Percentiles rank a stretch among this genome's conserved stretches.
Conservation (phyloP, 106 monocot genomes). For the Xerophyta viscosa region DNA sequence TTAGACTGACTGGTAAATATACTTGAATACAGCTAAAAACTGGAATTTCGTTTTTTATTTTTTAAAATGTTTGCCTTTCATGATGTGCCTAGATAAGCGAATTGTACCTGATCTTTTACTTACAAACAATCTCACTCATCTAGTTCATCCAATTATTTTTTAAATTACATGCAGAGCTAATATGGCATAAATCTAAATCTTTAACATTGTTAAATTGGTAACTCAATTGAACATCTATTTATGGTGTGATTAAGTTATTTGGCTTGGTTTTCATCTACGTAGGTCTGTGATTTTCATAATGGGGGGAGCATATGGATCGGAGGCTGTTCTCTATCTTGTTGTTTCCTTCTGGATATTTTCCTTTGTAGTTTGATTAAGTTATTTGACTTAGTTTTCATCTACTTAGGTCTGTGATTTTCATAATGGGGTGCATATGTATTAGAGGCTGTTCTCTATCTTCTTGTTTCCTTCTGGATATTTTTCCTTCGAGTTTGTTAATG, state of each 20-base stretch:
- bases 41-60: no score
- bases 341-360: not conserved
- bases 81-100: no score
- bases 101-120: no score
- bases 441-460: not conserved
- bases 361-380: no score
- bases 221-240: not conserved
- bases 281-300: not conserved
- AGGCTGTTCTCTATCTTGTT: not conserved
- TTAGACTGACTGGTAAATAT: no score
- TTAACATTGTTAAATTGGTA: not conserved
- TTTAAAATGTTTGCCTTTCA: no score
- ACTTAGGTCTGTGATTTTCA: conserved; percentile 1
- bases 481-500: not conserved
- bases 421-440: not conserved
- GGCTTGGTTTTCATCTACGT: not conserved
- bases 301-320: not conserved
- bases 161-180: no score
- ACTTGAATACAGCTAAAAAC: no score
- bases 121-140: no score
- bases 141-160: no score
- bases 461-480: not conserved
- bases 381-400: conserved; percentile 2
- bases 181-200: no score
- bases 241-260: not conserved